Conservation (phyloP, 306 rosid species). For the cucumber (Cucumis sativus) region Cucumber_9930_V3 NC_026656.2:3976001-3976500, state of each 20-base stretch:
- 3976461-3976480: constrained; percentile 77
- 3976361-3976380: constrained; percentile 36
- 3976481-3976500: constrained; percentile 51
- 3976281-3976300: constrained; percentile 60
- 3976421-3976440: constrained; percentile 91
- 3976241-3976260: constrained; percentile 62
- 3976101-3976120: constrained; percentile 85
- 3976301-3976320: constrained; percentile 72
- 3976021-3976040: constrained; percentile 9
- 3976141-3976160: constrained; percentile 53
- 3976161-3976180: constrained; percentile 58
- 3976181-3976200: constrained; percentile 49
- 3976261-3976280: constrained; percentile 77
- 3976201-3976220: constrained; percentile 53
- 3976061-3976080: constrained; percentile 33
- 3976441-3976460: constrained; percentile 90
- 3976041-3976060: constrained; percentile 50
- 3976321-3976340: constrained; percentile 43
- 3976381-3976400: constrained; percentile 47
- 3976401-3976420: constrained; percentile 70
- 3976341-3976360: constrained; percentile 51
- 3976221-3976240: constrained; percentile 70
- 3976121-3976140: constrained; percentile 66
- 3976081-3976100: constrained; percentile 45
- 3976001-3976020: constrained; percentile 14